Percentiles rank a stretch among this genome's conserved stretches.
These are phyloP conservation scores for Paspalum vaginatum DNA, from an alignment of 176 grass and related monocot species.

Conservation along the genomic window DNA sequence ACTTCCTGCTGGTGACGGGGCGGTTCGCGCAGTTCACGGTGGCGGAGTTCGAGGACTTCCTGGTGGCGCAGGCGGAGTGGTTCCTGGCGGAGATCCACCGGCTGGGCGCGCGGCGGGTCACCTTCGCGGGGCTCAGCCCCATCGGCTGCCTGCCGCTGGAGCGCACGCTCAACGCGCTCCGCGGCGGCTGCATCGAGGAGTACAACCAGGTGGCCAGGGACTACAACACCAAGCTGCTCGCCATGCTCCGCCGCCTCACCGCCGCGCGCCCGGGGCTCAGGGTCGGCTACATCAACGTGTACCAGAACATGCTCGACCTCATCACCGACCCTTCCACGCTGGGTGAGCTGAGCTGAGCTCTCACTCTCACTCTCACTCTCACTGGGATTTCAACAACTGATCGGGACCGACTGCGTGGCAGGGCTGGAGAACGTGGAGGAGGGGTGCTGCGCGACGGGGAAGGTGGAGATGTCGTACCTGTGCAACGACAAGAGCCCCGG, in stretches of 20 bases:
- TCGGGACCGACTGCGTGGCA: background rate
- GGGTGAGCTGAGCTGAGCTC: slow-evolving; percentile 45
- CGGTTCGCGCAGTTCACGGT: slow-evolving; percentile 67
- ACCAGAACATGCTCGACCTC: slow-evolving; percentile 53
- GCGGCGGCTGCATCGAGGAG: slow-evolving; percentile 64
- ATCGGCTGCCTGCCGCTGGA: slow-evolving; percentile 86
- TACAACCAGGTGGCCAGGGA: slow-evolving; percentile 68
- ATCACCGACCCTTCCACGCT: slow-evolving; percentile 57
- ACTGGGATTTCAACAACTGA: too few relatives aligned
- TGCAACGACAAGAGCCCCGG: slow-evolving; percentile 51
- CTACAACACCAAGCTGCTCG: slow-evolving; percentile 72
- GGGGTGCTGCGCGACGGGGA: slow-evolving; percentile 76
- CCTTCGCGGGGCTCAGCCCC: slow-evolving; percentile 68
- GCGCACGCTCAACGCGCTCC: slow-evolving; percentile 50
- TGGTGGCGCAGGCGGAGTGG: slow-evolving; percentile 52
- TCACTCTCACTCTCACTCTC: too few relatives aligned
- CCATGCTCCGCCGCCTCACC: slow-evolving; percentile 45
- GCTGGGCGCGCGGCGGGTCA: slow-evolving; percentile 64
- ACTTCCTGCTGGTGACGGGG: slow-evolving; percentile 61
- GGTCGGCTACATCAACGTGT: slow-evolving; percentile 55
- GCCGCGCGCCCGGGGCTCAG: slow-evolving; percentile 24
- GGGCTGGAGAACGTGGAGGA: slow-evolving; percentile 80
- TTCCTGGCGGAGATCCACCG: slow-evolving; percentile 67
- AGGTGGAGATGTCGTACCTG: slow-evolving; percentile 66
- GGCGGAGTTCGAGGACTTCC: slow-evolving; percentile 60